These are phyloP conservation scores for Aspergillus luchuensis DNA, from an alignment of 2,329 filamentous ascomycete species.

Conservation along the genomic window DNA sequence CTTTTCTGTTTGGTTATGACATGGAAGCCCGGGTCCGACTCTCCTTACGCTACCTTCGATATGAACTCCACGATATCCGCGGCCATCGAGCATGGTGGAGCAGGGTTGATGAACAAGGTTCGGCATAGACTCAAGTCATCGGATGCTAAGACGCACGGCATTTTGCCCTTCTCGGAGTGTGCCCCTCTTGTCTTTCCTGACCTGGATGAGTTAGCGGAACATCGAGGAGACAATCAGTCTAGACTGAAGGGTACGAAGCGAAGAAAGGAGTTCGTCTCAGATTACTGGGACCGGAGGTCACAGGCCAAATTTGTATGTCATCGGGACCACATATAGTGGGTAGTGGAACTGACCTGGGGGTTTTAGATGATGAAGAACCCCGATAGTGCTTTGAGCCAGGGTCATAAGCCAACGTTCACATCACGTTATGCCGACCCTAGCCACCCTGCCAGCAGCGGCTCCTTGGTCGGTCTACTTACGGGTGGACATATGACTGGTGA, in stretches of 20 bases:
- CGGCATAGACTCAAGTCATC: slow-evolving; percentile 5
- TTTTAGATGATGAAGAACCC: slow-evolving; percentile 2
- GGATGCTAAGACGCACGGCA: slow-evolving; percentile 2
- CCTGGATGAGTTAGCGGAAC: slow-evolving; percentile 2
- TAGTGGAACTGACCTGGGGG: too few relatives aligned
- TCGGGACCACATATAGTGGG: too few relatives aligned
- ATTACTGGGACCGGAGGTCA: slow-evolving; percentile 9
- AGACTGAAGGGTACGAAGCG: not conserved
- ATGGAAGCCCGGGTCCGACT: slow-evolving; percentile 1
- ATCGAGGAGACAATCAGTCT: not conserved
- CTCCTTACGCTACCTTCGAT: not conserved
- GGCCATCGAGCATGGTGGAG: not conserved
- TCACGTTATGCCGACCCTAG: slow-evolving; percentile 5
- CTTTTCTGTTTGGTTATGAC: slow-evolving; percentile 13
- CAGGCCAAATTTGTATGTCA: slow-evolving; percentile 9
- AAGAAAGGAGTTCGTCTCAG: slow-evolving; percentile 8
- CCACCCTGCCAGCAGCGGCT: not conserved
- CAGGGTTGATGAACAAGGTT: not conserved
- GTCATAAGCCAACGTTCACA: slow-evolving; percentile 1
- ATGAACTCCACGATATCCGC: slow-evolving; percentile 4
- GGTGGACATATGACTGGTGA: not conserved
- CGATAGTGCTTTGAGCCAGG: slow-evolving; percentile 5
- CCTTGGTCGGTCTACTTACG: not conserved
- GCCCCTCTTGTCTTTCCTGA: slow-evolving; percentile 9
- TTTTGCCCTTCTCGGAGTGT: not conserved